A percentile compares a stretch with the other conserved stretches of the same genome.
phyloP scores from a whole-genome alignment of 116 monocot genomes.

The Cymodocea nodosa region DNA sequence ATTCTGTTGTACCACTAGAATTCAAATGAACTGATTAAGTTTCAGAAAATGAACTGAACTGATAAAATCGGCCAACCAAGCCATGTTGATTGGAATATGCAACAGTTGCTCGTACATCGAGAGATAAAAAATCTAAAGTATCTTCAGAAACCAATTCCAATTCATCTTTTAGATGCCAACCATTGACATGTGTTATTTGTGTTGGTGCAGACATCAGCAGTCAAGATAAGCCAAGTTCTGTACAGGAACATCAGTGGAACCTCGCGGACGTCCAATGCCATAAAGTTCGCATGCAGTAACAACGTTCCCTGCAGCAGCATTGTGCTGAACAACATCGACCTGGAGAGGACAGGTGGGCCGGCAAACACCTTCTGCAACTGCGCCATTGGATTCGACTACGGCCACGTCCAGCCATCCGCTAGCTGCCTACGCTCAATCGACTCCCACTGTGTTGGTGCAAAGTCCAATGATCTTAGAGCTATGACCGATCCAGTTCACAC shows the following conservation, averaged over 20 bases:
- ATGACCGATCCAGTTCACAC: constrained; percentile 17
- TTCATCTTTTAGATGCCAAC: too few relatives aligned
- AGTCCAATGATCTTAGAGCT: not conserved
- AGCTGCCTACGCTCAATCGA: constrained; percentile 43
- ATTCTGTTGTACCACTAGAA: too few relatives aligned
- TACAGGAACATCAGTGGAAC: constrained; percentile 84
- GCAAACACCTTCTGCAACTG: constrained; percentile 76
- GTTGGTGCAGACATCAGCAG: constrained; percentile 65
- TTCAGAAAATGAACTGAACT: too few relatives aligned
- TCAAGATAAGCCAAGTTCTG: constrained; percentile 74
- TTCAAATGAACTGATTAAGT: too few relatives aligned
- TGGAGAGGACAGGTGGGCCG: constrained; percentile 43
- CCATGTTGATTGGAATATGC: too few relatives aligned
- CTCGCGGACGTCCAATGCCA: constrained; percentile 49
- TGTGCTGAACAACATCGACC: constrained; percentile 74
- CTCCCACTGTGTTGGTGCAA: constrained; percentile 27
- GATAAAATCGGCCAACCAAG: too few relatives aligned
- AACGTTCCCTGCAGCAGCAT: constrained; percentile 79
- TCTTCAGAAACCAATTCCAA: too few relatives aligned
- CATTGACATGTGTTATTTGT: not conserved
- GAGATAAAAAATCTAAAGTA: too few relatives aligned
- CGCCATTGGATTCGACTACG: constrained; percentile 72
- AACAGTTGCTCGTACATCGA: too few relatives aligned
- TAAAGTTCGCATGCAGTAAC: constrained; percentile 90
- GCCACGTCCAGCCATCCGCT: constrained; percentile 59